Evolutionary conservation across 2,329 filamentous ascomycete species (phyloP).

Genomic region (Coleophoma cylindrospora): DNA sequence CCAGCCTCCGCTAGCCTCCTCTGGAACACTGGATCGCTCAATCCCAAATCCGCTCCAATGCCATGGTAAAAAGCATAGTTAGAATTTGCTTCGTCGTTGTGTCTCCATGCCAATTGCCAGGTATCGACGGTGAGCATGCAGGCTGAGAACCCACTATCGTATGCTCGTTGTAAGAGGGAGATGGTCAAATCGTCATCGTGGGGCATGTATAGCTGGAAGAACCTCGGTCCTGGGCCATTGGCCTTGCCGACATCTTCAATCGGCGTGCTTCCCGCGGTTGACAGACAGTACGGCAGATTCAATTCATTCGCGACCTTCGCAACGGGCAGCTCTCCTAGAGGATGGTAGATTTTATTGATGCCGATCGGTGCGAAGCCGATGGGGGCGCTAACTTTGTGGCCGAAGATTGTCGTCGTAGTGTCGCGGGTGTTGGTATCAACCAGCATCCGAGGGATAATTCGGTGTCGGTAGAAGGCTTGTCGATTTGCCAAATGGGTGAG

Average conservation of each 20-base stretch:
- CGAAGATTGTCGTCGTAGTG: constrained; percentile 52
- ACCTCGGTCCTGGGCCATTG: constrained; percentile 47
- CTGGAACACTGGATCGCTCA: constrained; percentile 55
- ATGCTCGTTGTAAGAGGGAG: constrained; percentile 49
- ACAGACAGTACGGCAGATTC: constrained; percentile 53
- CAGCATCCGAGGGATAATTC: constrained; percentile 56
- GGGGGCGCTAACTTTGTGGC: constrained; percentile 52
- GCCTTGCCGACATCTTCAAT: constrained; percentile 54
- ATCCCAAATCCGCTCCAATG: constrained; percentile 51
- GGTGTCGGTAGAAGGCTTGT: constrained; percentile 59
- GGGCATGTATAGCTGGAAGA: constrained; percentile 61
- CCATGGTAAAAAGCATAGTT: constrained; percentile 63
- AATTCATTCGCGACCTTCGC: constrained; percentile 55
- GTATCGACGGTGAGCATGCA: constrained; percentile 59
- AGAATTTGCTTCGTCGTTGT: constrained; percentile 47
- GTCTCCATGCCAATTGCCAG: constrained; percentile 58
- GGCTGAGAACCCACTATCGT: constrained; percentile 47
- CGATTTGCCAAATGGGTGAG: constrained; percentile 51
- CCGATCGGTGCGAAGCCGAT: constrained; percentile 62
- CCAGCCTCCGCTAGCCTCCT: constrained; percentile 42
- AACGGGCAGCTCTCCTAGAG: constrained; percentile 51
- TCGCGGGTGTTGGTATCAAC: constrained; percentile 56
- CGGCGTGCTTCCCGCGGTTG: constrained; percentile 43
- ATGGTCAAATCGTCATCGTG: constrained; percentile 56
- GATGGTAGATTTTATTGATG: constrained; percentile 62